Conservation (phyloP, 2,329 filamentous ascomycete genomes). For the Trichoderma sp. region DNA sequence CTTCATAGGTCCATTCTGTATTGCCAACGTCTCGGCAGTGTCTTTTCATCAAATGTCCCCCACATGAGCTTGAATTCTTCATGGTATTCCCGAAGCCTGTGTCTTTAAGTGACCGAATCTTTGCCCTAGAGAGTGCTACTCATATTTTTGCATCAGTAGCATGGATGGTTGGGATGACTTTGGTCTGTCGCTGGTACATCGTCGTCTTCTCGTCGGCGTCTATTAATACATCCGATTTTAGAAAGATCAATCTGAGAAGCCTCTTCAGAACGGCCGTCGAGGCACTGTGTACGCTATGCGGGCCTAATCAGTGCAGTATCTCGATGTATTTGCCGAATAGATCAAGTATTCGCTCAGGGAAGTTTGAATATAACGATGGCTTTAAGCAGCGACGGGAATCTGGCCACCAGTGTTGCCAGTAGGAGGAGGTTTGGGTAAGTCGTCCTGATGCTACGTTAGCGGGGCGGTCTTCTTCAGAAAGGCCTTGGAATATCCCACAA, state of each 20-base stretch:
- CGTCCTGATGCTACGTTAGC: slow-evolving; percentile 35
- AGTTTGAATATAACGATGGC: neutral
- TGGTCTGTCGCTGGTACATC: neutral
- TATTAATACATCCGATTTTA: neutral
- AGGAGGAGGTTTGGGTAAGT: slow-evolving; percentile 41
- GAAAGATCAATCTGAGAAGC: neutral
- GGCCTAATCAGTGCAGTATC: neutral
- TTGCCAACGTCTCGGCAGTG: neutral
- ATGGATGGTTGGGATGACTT: neutral
- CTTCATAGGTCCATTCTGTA: neutral
- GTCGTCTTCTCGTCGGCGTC: neutral
- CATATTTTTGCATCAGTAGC: neutral
- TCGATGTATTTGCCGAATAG: neutral
- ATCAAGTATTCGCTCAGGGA: neutral
- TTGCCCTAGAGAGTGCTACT: neutral
- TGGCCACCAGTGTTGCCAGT: slow-evolving; percentile 33
- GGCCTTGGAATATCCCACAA: slow-evolving; percentile 50
- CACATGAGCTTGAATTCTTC: neutral
- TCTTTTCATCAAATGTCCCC: neutral
- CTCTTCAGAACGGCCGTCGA: neutral
- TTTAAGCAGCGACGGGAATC: slow-evolving; percentile 42
- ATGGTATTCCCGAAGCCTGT: neutral
- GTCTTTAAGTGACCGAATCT: neutral
- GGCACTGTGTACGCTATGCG: neutral
- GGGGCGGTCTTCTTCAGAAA: neutral